Evolutionary conservation across 164 flowering plant species (phyloP).

Genomic region (Stephania japonica): DNA sequence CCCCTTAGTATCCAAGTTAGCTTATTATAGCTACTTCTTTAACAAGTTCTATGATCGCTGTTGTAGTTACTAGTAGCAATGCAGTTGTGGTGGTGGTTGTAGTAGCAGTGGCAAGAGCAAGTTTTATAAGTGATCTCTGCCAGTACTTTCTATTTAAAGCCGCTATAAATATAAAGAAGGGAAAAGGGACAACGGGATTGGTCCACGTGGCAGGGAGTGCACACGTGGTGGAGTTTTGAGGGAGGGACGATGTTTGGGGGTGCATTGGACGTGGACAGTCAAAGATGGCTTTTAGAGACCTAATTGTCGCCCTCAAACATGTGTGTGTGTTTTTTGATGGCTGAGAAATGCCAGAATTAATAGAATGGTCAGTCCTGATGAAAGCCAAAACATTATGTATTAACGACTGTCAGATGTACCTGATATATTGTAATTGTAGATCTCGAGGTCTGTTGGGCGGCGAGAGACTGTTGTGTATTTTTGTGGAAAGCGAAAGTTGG

Average conservation of each 20-base stretch:
- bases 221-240: too few relatives aligned
- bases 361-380: neutral
- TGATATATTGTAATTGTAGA: neutral
- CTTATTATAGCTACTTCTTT: too few relatives aligned
- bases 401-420: neutral
- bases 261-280: slow-evolving; percentile 11
- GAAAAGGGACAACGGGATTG: neutral
- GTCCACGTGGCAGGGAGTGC: neutral
- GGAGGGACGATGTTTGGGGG: neutral
- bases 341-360: neutral
- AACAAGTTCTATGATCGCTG: too few relatives aligned
- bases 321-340: neutral
- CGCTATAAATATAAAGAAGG: neutral
- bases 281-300: slow-evolving; percentile 1
- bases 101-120: too few relatives aligned
- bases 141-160: neutral
- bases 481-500: too few relatives aligned
- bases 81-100: too few relatives aligned
- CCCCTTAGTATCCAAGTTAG: too few relatives aligned
- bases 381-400: neutral
- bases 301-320: neutral
- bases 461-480: too few relatives aligned
- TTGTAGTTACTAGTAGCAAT: too few relatives aligned
- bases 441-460: too few relatives aligned
- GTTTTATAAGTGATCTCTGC: neutral